Percentiles rank a stretch among this genome's conserved stretches.
These are phyloP conservation scores for Vitis hybrid DNA, from an alignment of 177 flowering plant species.

Conservation along the genomic window DNA sequence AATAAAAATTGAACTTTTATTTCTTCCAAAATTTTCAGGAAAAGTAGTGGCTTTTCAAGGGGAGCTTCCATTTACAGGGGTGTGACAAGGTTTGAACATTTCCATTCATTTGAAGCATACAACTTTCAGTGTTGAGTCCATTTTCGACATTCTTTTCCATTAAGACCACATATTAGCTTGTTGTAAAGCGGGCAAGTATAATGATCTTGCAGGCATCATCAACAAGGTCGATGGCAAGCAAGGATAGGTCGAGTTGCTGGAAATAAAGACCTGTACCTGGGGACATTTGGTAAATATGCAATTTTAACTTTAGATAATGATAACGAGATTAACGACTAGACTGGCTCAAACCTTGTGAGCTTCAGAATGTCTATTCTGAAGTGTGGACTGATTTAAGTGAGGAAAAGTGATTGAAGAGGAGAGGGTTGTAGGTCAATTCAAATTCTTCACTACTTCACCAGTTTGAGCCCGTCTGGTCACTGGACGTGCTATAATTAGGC, in stretches of 20 bases:
- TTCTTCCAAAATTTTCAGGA: conserved; percentile 37
- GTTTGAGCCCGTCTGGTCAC: not conserved
- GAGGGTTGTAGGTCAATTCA: too few relatives aligned
- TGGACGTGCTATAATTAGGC: too few relatives aligned
- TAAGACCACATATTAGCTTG: not conserved
- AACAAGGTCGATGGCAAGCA: conserved; percentile 97
- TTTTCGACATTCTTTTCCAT: not conserved
- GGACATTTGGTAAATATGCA: conserved; percentile 68
- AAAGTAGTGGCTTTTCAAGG: conserved; percentile 92
- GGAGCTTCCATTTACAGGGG: conserved; percentile 95
- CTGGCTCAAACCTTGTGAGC: not conserved
- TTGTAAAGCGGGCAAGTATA: not conserved
- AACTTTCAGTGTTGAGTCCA: not conserved
- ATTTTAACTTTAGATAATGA: not conserved
- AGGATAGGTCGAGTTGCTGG: conserved; percentile 96
- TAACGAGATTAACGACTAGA: not conserved
- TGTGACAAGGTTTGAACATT: conserved; percentile 65
- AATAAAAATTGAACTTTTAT: not conserved
- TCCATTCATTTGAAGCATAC: too few relatives aligned
- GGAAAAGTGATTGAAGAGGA: too few relatives aligned
- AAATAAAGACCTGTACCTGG: conserved; percentile 87
- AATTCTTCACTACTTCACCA: too few relatives aligned
- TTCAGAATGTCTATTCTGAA: not conserved
- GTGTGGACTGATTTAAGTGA: too few relatives aligned
- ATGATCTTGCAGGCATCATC: conserved; percentile 71